Evolutionary conservation across 768 basidiomycete genomes (phyloP).

Genomic region (Lactarius vividus): DNA sequence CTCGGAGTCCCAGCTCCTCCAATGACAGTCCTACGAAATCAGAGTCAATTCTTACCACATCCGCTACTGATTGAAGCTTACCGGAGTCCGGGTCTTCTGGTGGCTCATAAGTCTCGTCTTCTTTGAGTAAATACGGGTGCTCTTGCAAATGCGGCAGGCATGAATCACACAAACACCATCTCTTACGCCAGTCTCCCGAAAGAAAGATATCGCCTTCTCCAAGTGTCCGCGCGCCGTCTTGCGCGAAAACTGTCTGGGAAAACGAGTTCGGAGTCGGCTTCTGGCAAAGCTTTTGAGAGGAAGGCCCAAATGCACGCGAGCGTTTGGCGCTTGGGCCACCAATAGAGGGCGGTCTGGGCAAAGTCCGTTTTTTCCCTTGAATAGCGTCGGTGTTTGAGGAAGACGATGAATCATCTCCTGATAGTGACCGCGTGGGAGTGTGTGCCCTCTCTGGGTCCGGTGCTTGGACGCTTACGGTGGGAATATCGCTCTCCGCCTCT

Average conservation of each 20-base stretch:
- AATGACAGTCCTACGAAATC: slow-evolving; percentile 58
- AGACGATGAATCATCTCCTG: background rate
- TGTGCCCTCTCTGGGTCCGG: background rate
- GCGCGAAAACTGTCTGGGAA: slow-evolving; percentile 48
- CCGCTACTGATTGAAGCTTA: slow-evolving; percentile 30
- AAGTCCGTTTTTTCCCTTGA: slow-evolving; percentile 44
- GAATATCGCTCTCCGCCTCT: background rate
- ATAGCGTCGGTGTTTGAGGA: slow-evolving; percentile 1
- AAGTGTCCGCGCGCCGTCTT: slow-evolving; percentile 33
- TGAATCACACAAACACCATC: slow-evolving; percentile 77
- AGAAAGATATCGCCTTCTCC: slow-evolving; percentile 76
- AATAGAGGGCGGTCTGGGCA: slow-evolving; percentile 30
- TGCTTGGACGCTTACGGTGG: background rate
- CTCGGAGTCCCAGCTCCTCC: slow-evolving; percentile 82
- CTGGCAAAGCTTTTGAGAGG: slow-evolving; percentile 43
- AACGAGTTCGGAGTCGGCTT: slow-evolving; percentile 50
- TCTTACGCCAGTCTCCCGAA: slow-evolving; percentile 64
- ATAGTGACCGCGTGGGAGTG: background rate
- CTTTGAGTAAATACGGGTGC: slow-evolving; percentile 62
- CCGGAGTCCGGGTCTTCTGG: slow-evolving; percentile 86
- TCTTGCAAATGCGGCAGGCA: slow-evolving; percentile 55
- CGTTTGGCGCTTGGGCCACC: slow-evolving; percentile 45
- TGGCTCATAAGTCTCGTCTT: slow-evolving; percentile 82
- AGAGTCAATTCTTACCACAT: background rate
- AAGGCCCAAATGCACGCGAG: slow-evolving; percentile 41